Evolutionary conservation across 2,329 filamentous ascomycete genomes (phyloP), one percentile per base, ranked within the genome.

Genomic region (Aspergillus ustus): DNA sequence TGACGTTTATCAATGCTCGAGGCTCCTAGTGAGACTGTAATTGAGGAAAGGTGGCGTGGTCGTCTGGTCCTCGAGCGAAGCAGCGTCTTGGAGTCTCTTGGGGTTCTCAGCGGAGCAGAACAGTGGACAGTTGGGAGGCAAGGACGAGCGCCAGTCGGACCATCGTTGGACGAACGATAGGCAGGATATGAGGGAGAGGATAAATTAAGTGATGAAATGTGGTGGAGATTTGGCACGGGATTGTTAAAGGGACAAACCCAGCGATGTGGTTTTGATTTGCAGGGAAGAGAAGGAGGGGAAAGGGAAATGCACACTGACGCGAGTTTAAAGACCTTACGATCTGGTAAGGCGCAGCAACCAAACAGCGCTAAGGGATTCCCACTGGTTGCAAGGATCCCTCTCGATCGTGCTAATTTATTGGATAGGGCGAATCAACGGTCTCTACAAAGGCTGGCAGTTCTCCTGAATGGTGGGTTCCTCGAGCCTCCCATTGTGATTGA

Each of bases 211-310:
- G 52, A 46, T 51, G 50, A 48, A 51, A 34, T 9, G 37, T 48
- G 28, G 66, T 63, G 66, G 67, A 69, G 69, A 52, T 69, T 52
- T 46, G 50, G 29, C 29, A 40, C 17, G n/a, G 37, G 19, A 49
- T 40, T 37, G 25, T 37, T 31, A 29, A 62, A 67, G 66, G 59
- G 65, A 61, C 63, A 70, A 19, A 66, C 65, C 71, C 71, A 66
- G 67, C 66, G 66, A 57, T 69, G 67, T 73, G 71, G 73, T 72
- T 73, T 71, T 72, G 68, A 67, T 52, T 68, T 73, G 68, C 70
- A 73, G 71, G 68, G 68, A 63, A 64, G 67, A 61, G 52, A 62
- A 59, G 61, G 62, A 63, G 57, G 54, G 53, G 48, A 55, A 25
- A 50, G 44, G 13, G 52, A 63, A 46, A 19, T 43, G 54, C 22